Percentiles rank a stretch among this genome's conserved stretches.
Conservation (phyloP, 768 basidiomycete genomes). For the Gyrodon lividus region DNA sequence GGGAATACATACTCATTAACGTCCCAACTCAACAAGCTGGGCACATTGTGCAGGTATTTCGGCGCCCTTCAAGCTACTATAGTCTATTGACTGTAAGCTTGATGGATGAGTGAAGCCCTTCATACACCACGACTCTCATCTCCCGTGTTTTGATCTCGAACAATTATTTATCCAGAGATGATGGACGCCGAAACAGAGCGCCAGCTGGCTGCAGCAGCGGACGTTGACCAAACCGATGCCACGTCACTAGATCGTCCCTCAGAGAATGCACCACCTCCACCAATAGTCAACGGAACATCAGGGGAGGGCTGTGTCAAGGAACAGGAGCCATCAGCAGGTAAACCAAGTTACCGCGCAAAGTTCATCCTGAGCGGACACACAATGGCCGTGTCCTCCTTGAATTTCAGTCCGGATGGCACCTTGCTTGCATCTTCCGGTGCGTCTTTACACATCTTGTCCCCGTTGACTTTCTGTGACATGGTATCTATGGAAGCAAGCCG, state of each 20-base stretch:
- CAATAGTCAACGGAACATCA: not conserved
- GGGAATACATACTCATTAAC: too few relatives aligned
- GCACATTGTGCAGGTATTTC: too few relatives aligned
- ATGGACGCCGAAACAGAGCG: conserved; percentile 18
- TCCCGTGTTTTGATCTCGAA: not conserved
- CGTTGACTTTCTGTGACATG: conserved; percentile 15
- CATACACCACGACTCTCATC: not conserved
- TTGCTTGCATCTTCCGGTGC: conserved; percentile 83
- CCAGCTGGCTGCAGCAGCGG: not conserved
- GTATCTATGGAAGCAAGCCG: conserved; percentile 56
- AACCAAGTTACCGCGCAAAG: conserved; percentile 56
- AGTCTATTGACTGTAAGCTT: too few relatives aligned
- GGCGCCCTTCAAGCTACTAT: too few relatives aligned
- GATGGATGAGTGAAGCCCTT: too few relatives aligned
- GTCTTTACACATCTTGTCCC: conserved; percentile 25
- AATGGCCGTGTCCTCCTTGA: conserved; percentile 77
- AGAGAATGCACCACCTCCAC: not conserved
- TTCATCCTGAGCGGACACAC: conserved; percentile 80
- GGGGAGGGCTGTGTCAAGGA: not conserved
- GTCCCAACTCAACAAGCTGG: too few relatives aligned
- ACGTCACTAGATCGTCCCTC: conserved; percentile 8
- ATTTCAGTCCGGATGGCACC: conserved; percentile 85
- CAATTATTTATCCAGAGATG: not conserved
- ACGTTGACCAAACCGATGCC: conserved; percentile 5
- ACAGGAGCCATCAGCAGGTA: conserved; percentile 7